Evolutionary conservation across 164 flowering plant species (phyloP).

Genomic region (Saururus chinensis): DNA sequence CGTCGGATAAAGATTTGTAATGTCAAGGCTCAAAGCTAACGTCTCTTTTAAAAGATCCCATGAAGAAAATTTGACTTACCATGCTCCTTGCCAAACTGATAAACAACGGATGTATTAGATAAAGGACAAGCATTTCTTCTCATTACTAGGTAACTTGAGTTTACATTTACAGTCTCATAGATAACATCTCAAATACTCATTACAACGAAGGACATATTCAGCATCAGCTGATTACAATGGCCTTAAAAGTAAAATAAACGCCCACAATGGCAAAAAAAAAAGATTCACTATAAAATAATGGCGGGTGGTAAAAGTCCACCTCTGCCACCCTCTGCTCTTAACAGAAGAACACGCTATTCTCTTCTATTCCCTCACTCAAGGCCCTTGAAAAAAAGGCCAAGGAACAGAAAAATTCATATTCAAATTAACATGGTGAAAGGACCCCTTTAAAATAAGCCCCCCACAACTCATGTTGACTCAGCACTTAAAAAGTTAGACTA

Average conservation of each 20-base stretch:
- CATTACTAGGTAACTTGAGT: conserved; percentile 14
- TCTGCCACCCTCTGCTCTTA: conserved; percentile 13
- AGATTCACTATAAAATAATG: conserved; percentile 4
- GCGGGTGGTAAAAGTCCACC: conserved; percentile 39
- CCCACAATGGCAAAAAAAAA: neutral
- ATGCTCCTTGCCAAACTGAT: too few species aligned
- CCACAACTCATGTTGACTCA: conserved; percentile 7
- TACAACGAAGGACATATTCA: conserved; percentile 3
- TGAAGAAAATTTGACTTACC: too few species aligned
- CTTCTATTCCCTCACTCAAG: conserved; percentile 1
- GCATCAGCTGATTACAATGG: conserved; percentile 11
- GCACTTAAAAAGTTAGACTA: neutral
- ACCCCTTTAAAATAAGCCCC: conserved; percentile 14
- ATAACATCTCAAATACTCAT: neutral
- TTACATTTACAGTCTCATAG: conserved; percentile 14
- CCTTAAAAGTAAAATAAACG: conserved; percentile 1
- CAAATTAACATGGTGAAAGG: neutral
- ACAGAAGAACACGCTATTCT: neutral
- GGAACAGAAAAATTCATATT: neutral
- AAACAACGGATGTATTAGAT: neutral
- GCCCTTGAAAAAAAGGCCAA: conserved; percentile 5
- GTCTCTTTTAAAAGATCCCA: too few species aligned
- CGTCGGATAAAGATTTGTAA: too few species aligned
- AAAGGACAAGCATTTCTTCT: neutral
- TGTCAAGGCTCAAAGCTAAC: too few species aligned